Base-by-base conservation (phyloP, 140 eudicot genomes). In the Erigeron philadelphicus region DNA sequence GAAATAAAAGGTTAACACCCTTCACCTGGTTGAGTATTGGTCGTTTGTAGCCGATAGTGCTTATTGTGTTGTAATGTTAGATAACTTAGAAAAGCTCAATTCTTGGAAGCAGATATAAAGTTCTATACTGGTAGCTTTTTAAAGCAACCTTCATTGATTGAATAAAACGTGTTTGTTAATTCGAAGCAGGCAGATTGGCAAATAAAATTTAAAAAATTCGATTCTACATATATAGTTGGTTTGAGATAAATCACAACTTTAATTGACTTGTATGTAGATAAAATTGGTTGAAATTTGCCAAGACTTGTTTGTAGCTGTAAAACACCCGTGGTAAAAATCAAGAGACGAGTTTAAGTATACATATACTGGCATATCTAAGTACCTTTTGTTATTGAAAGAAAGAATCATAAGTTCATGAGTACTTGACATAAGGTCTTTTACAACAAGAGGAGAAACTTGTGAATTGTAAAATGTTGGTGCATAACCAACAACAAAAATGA, bases 21-120 rank as follows among this genome's bases (percentile, higher is more conserved):
- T 75, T 67, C 16, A 58, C 60, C 57, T 42, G 9, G 48, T 19
- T 59, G 58, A 63, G 67, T 76, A 68, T 13, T 68, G 31, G 9
- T 53, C 61, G 41, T 16, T 53, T 55, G 81, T 76, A 57, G 58
- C 44, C 62, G 63, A 71, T 56, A 52, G 76, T 44, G 66, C 63
- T 71, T 70, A 18, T 63, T 63, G 61, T 68, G 48, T 50, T 13
- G 21, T 47, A 13, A 11, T 66, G 71, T 13, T 47, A 35, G 62
- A 59, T 18, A 7, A 59, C 45, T 11, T 25, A 23, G 47, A 7
- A 13, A 16, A 42, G 52, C 7, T 61, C 44, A 7, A 4, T 35
- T 61, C 9, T 52, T 62, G 76, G 38, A 56, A 66, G 54, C 58
- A 23, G 68, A 49, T 15, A 11, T 63, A n/a, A 5, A 38, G 48